These are phyloP conservation scores for Leccinellum rugosiceps DNA, from an alignment of 768 basidiomycete genomes.

Conservation along the genomic window DNA sequence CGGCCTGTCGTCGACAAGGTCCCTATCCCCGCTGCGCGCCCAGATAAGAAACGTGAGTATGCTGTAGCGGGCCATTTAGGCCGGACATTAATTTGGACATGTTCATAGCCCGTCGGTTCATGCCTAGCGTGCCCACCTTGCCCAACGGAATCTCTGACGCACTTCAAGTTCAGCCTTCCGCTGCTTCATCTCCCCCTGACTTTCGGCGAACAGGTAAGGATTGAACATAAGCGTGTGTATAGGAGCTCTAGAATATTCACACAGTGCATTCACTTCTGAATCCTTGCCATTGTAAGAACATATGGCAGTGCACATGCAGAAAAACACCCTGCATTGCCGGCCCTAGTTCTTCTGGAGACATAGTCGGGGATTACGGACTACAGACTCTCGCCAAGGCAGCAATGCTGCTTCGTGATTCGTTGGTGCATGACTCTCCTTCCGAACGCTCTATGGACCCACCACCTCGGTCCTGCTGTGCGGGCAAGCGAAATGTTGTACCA, in stretches of 20 bases:
- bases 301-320: constrained; percentile 54
- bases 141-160: constrained; percentile 73
- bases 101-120: constrained; percentile 59
- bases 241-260: constrained; percentile 3
- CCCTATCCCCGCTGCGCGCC: constrained; percentile 31
- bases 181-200: constrained; percentile 34
- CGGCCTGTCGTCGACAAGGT: constrained; percentile 27
- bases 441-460: constrained; percentile 7
- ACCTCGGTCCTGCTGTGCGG: constrained; percentile 22
- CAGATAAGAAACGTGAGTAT: constrained; percentile 33
- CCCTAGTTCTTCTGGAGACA: constrained; percentile 2
- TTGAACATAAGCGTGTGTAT: background rate
- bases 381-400: constrained; percentile 38
- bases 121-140: constrained; percentile 66
- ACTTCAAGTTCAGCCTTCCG: constrained; percentile 29
- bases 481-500: background rate
- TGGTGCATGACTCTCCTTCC: constrained; percentile 1
- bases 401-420: constrained; percentile 17
- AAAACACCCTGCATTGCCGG: constrained; percentile 1
- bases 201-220: constrained; percentile 49
- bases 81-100: constrained; percentile 17
- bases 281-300: constrained; percentile 57
- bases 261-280: constrained; percentile 61
- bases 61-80: background rate
- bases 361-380: constrained; percentile 21